These are phyloP conservation scores for Podila horticola DNA, from an alignment of 192 early-diverging fungal species.

Conservation along the genomic window DNA sequence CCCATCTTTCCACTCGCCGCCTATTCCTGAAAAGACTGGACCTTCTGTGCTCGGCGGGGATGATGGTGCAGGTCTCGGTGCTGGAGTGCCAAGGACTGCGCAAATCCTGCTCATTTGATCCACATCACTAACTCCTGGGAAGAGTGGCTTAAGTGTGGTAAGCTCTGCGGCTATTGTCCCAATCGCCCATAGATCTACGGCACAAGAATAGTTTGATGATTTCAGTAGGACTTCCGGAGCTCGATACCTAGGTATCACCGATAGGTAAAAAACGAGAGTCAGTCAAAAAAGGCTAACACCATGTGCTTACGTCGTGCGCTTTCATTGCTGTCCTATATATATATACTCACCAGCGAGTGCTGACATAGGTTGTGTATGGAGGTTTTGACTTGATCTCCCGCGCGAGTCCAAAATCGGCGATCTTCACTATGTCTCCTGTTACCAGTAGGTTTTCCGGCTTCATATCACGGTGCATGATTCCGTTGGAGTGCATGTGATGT, in stretches of 20 bases:
- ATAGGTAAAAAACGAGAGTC: neutral
- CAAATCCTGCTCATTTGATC: constrained; percentile 93
- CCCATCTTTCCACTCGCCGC: constrained; percentile 81
- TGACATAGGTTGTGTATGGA: constrained; percentile 97
- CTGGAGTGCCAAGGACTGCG: constrained; percentile 81
- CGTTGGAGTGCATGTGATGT: constrained; percentile 91
- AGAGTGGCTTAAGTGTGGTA: constrained; percentile 86
- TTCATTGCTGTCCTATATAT: too few relatives aligned
- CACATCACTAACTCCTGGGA: constrained; percentile 93
- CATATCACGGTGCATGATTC: constrained; percentile 96
- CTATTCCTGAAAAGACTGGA: neutral
- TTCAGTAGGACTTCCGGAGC: constrained; percentile 94
- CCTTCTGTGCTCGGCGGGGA: neutral
- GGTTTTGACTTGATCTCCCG: constrained; percentile 88
- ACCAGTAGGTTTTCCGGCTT: constrained; percentile 97
- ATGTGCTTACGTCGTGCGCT: neutral
- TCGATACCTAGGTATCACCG: constrained; percentile 75
- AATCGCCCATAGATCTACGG: constrained; percentile 97
- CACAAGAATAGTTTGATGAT: constrained; percentile 84
- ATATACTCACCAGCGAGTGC: constrained; percentile 89
- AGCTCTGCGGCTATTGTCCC: constrained; percentile 94
- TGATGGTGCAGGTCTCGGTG: neutral
- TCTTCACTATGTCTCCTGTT: constrained; percentile 73
- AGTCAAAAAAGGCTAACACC: neutral
- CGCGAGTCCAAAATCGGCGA: constrained; percentile 97